Percentiles rank a stretch among this genome's conserved stretches.
Evolutionary conservation across 257 asterid species (phyloP).

Genomic region (Salvia splendens): DNA sequence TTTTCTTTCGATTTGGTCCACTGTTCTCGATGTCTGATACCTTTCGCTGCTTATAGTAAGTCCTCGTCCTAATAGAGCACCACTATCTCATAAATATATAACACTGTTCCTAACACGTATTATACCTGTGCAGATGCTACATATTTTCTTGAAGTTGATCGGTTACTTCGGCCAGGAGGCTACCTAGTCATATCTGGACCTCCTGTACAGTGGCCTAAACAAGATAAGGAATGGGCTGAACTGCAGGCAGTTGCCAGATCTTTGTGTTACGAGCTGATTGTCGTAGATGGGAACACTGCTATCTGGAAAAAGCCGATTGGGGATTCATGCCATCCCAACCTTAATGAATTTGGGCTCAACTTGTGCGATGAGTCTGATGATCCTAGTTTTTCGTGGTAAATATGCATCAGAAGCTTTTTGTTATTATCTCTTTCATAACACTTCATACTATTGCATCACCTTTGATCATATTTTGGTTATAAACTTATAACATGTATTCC

Average conservation of each 20-base stretch:
- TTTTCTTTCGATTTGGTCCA: constrained; percentile 92
- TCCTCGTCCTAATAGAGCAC: constrained; percentile 29
- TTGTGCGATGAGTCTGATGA: constrained; percentile 78
- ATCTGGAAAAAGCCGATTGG: constrained; percentile 88
- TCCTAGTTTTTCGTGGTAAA: constrained; percentile 82
- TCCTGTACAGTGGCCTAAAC: constrained; percentile 96
- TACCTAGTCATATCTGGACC: constrained; percentile 94
- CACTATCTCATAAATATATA: background rate
- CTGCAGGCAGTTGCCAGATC: constrained; percentile 87
- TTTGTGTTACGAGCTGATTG: constrained; percentile 84
- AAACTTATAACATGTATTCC: constrained; percentile 7
- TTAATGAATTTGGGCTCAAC: constrained; percentile 70
- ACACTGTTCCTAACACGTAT: constrained; percentile 27
- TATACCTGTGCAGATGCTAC: constrained; percentile 73
- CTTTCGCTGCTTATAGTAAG: constrained; percentile 93
- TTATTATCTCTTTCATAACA: background rate
- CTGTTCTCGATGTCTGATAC: constrained; percentile 95
- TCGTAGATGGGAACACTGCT: constrained; percentile 92
- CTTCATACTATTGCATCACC: background rate
- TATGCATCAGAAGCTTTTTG: constrained; percentile 12
- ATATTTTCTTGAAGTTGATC: constrained; percentile 93
- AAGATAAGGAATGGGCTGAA: constrained; percentile 96
- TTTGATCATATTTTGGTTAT: background rate
- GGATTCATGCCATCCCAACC: constrained; percentile 79
- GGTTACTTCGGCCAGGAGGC: constrained; percentile 97